Conservation (phyloP, 129 eudicot genomes). For the Lactuca sativa region DNA sequence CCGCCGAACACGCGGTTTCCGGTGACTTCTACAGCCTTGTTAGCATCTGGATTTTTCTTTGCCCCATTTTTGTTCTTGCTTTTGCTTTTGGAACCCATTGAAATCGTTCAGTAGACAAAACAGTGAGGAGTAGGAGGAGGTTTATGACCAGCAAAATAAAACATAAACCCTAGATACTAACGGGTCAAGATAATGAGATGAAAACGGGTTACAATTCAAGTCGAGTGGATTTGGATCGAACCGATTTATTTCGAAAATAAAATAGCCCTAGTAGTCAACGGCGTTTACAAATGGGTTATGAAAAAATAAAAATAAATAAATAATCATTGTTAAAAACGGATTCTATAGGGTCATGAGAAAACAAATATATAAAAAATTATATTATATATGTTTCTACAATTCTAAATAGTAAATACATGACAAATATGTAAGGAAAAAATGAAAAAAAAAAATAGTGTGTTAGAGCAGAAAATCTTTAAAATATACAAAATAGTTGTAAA, state of each 20-base stretch:
- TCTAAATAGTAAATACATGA: too few species aligned
- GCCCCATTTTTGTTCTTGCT: slow-evolving; percentile 24
- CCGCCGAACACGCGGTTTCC: slow-evolving; percentile 30
- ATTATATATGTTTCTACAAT: too few species aligned
- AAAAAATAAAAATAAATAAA: too few species aligned
- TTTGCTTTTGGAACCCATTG: slow-evolving; percentile 55
- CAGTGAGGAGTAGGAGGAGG: slow-evolving; percentile 7
- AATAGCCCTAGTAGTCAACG: neutral
- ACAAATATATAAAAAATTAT: too few species aligned
- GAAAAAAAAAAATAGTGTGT: too few species aligned
- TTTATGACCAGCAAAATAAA: neutral
- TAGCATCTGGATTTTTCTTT: slow-evolving; percentile 16
- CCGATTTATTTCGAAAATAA: neutral
- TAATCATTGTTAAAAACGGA: too few species aligned
- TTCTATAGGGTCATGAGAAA: too few species aligned
- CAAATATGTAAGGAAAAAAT: too few species aligned
- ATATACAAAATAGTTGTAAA: too few species aligned
- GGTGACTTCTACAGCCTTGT: neutral
- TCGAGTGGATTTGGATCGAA: neutral
- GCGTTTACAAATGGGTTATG: too few species aligned
- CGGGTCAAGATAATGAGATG: neutral
- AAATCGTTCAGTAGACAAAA: neutral
- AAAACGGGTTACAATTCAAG: slow-evolving; percentile 2
- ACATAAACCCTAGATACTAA: slow-evolving; percentile 33
- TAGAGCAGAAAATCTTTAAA: too few species aligned